phyloP scores from a whole-genome alignment of 345 rosid species.

The Brassica juncea region DNA sequence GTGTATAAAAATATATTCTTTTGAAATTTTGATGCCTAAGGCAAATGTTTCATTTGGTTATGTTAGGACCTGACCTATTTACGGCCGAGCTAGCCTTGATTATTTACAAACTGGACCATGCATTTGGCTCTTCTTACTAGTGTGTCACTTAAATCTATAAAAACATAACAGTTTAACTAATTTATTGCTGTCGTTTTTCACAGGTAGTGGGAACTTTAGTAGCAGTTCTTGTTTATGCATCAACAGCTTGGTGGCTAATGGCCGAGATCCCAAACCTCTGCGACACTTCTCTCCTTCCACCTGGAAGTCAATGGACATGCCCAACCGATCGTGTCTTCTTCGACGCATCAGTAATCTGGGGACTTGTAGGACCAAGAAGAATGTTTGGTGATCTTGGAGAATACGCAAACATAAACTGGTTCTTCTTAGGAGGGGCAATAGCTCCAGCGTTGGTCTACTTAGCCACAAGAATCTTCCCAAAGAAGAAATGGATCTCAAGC shows the following conservation, averaged over 20 bases:
- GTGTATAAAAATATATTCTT: neutral
- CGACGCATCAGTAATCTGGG: constrained; percentile 85
- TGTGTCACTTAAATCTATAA: neutral
- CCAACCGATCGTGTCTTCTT: constrained; percentile 68
- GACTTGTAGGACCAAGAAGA: constrained; percentile 78
- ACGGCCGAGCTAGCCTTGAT: neutral
- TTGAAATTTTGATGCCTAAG: neutral
- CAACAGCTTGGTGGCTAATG: constrained; percentile 92
- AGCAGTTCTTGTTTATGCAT: constrained; percentile 50
- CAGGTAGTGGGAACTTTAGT: constrained; percentile 72
- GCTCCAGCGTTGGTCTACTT: constrained; percentile 70
- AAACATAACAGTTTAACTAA: neutral
- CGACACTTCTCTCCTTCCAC: constrained; percentile 51
- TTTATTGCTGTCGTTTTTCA: neutral
- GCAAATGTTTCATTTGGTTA: neutral
- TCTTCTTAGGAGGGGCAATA: constrained; percentile 69
- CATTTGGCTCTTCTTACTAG: neutral
- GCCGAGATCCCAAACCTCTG: constrained; percentile 65
- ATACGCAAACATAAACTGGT: constrained; percentile 67
- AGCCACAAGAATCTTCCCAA: constrained; percentile 64
- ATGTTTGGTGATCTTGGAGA: constrained; percentile 78
- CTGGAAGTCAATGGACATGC: constrained; percentile 78
- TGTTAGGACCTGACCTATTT: neutral
- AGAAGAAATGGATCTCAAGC: constrained; percentile 54
- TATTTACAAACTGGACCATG: neutral